Conservation (phyloP, 768 basidiomycete species). For the Hericium alpestre region DNA sequence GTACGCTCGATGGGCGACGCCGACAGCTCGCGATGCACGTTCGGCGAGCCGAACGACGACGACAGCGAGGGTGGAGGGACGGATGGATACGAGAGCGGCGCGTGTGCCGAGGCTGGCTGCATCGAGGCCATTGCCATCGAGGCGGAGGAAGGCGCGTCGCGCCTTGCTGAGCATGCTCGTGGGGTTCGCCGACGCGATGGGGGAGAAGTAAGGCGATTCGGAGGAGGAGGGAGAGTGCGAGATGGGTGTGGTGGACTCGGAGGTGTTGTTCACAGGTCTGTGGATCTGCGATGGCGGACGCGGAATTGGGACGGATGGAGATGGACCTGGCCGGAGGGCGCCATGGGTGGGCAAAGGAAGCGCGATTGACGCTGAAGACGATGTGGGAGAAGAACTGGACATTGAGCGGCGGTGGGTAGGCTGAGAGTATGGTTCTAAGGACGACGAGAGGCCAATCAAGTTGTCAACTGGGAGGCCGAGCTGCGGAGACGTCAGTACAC, state of each 20-base stretch:
- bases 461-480: slow-evolving; percentile 70
- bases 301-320: slow-evolving; percentile 63
- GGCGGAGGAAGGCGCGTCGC: slow-evolving; percentile 58
- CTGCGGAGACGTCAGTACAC: slow-evolving; percentile 24
- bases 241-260: slow-evolving; percentile 49
- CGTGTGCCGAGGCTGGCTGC: slow-evolving; percentile 23
- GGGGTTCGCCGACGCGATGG: slow-evolving; percentile 39
- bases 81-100: slow-evolving; percentile 61
- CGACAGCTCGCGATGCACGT: slow-evolving; percentile 2
- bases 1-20: slow-evolving; percentile 14
- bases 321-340: slow-evolving; percentile 18
- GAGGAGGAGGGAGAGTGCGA: slow-evolving; percentile 51
- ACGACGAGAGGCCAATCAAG: slow-evolving; percentile 54
- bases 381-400: slow-evolving; percentile 38
- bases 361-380: slow-evolving; percentile 23
- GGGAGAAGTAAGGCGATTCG: slow-evolving; percentile 43
- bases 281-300: slow-evolving; percentile 57
- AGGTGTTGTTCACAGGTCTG: slow-evolving; percentile 36
- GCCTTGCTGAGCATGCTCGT: slow-evolving; percentile 48
- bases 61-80: slow-evolving; percentile 78
- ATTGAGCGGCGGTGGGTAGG: slow-evolving; percentile 51
- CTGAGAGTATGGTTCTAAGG: slow-evolving; percentile 59
- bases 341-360: slow-evolving; percentile 6
- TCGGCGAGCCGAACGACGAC: slow-evolving; percentile 33
- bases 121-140: slow-evolving; percentile 36